Conservation (phyloP, 345 rosid species). For the Camelina laxa region DNA sequence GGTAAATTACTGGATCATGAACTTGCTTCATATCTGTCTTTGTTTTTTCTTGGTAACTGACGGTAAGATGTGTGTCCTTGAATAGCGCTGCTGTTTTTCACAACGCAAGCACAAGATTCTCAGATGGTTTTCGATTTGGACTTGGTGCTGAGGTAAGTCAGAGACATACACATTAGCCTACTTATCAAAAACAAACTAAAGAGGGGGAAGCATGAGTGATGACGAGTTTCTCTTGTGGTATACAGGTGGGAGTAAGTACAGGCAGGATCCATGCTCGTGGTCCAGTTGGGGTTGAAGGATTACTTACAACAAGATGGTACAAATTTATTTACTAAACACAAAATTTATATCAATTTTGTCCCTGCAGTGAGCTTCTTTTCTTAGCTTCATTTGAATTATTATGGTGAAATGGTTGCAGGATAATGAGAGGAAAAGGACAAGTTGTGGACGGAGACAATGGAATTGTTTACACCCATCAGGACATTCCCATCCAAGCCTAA, state of each 20-base stretch:
- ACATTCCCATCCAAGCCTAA: slow-evolving; percentile 49
- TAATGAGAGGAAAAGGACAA: slow-evolving; percentile 90
- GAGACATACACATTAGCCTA: background rate
- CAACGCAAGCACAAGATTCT: slow-evolving; percentile 96
- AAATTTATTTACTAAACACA: background rate
- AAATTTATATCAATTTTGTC: background rate
- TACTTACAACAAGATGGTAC: slow-evolving; percentile 96
- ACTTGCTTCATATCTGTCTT: background rate
- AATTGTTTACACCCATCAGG: slow-evolving; percentile 72
- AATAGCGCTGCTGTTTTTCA: slow-evolving; percentile 98
- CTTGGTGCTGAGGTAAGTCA: slow-evolving; percentile 93
- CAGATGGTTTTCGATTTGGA: slow-evolving; percentile 97
- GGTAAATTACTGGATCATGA: slow-evolving; percentile 45
- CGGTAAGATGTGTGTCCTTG: slow-evolving; percentile 25
- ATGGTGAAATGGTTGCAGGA: slow-evolving; percentile 60
- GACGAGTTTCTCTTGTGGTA: slow-evolving; percentile 26
- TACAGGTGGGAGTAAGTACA: slow-evolving; percentile 94
- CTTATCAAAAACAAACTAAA: background rate
- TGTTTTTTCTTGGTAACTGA: slow-evolving; percentile 14
- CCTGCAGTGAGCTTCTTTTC: background rate
- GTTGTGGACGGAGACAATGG: slow-evolving; percentile 93
- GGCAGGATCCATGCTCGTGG: slow-evolving; percentile 99
- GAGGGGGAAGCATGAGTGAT: background rate
- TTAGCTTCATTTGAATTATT: background rate
- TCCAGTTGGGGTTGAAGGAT: slow-evolving; percentile 97